Conservation (phyloP, 2,329 filamentous ascomycete genomes). For the Microdochium paspali region DNA sequence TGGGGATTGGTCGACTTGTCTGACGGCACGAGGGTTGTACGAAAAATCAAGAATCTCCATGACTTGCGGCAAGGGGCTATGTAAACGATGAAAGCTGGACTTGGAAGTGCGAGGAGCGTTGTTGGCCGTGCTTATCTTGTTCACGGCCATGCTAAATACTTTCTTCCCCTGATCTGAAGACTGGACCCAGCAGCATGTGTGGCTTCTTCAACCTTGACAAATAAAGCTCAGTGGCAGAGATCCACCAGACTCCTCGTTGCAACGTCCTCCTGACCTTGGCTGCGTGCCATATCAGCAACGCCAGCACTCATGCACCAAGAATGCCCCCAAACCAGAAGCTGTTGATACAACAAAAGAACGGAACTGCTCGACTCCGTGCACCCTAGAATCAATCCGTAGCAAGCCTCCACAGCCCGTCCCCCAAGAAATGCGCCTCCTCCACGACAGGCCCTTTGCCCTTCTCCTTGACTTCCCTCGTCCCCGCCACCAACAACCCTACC, state of each 20-base stretch:
- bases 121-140: no score
- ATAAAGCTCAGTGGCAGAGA: no score
- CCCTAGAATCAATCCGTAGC: slow-evolving; percentile 28
- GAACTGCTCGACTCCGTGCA: neutral
- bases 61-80: slow-evolving; percentile 9
- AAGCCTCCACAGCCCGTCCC: slow-evolving; percentile 86
- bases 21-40: slow-evolving; percentile 13
- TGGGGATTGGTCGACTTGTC: slow-evolving; percentile 22
- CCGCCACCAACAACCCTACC: slow-evolving; percentile 72
- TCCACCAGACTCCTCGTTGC: no score
- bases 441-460: slow-evolving; percentile 93
- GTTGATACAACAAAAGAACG: no score
- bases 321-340: no score
- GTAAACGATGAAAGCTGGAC: neutral
- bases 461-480: slow-evolving; percentile 85
- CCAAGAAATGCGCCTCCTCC: slow-evolving; percentile 86
- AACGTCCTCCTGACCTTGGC: no score
- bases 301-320: no score
- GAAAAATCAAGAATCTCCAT: slow-evolving; percentile 19
- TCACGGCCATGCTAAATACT: neutral
- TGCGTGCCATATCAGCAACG: no score
- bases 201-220: no score
- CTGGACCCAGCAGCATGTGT: no score
- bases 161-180: no score
- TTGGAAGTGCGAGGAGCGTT: neutral